Percentiles rank a stretch among this genome's conserved stretches.
Conservation (phyloP, 129 eudicot genomes). For the Artemisia annua region DNA sequence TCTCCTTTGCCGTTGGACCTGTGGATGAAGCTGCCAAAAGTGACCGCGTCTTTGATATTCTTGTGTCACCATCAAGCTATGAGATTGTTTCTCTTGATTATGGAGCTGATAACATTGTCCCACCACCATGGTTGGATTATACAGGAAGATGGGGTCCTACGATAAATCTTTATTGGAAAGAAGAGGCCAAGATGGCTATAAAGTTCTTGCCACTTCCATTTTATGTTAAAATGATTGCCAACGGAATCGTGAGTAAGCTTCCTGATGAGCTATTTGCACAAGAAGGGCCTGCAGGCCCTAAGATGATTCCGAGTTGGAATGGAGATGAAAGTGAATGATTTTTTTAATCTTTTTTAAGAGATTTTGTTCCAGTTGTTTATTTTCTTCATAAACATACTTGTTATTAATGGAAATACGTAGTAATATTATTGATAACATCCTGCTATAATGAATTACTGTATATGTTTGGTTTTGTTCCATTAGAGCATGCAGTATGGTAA, state of each 20-base stretch:
- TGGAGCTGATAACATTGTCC: neutral
- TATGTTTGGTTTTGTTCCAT: too few relatives aligned
- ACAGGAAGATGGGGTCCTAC: slow-evolving; percentile 43
- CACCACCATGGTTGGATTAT: slow-evolving; percentile 29
- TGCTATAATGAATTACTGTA: too few relatives aligned
- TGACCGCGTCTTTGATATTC: slow-evolving; percentile 25
- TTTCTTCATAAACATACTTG: too few relatives aligned
- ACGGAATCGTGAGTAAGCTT: slow-evolving; percentile 1
- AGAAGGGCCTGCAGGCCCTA: slow-evolving; percentile 35
- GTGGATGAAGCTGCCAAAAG: slow-evolving; percentile 29
- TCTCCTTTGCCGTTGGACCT: slow-evolving; percentile 7
- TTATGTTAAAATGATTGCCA: too few relatives aligned
- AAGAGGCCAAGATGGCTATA: too few relatives aligned
- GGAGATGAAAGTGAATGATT: slow-evolving; percentile 32
- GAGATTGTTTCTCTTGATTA: slow-evolving; percentile 21
- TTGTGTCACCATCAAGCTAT: neutral
- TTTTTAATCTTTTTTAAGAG: neutral
- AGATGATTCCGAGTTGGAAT: slow-evolving; percentile 20
- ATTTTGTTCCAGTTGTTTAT: too few relatives aligned
- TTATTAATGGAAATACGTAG: too few relatives aligned
- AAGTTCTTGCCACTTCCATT: too few relatives aligned
- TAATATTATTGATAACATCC: too few relatives aligned
- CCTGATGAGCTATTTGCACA: slow-evolving; percentile 29
- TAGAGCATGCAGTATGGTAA: too few relatives aligned
- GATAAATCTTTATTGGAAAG: neutral